These are phyloP conservation scores for Pezicula neosporulosa DNA, from an alignment of 2,329 filamentous ascomycete genomes.

Conservation along the genomic window DNA sequence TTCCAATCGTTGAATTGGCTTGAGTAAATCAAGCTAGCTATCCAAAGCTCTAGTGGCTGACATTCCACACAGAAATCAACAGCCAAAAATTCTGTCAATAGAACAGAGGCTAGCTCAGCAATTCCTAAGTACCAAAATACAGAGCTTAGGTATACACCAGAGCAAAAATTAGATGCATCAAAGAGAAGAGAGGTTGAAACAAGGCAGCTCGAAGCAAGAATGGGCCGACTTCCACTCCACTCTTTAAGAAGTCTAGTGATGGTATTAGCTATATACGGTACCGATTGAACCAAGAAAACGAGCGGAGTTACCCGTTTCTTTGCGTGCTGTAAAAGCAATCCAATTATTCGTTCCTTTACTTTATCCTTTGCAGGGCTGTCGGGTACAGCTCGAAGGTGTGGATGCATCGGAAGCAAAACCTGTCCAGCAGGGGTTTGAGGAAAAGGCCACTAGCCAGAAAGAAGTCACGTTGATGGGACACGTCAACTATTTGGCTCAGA, in stretches of 20 bases:
- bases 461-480: constrained; percentile 67
- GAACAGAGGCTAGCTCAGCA: constrained; percentile 1
- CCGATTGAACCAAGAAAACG: constrained; percentile 65
- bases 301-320: constrained; percentile 53
- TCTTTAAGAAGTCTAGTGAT: constrained; percentile 67
- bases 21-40: no score
- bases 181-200: constrained; percentile 62
- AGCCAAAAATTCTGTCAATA: constrained; percentile 2
- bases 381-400: constrained; percentile 62
- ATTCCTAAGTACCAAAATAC: constrained; percentile 8
- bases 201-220: constrained; percentile 70
- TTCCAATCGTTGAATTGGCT: no score
- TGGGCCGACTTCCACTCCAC: constrained; percentile 59
- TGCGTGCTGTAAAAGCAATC: constrained; percentile 60
- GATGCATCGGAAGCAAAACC: constrained; percentile 55
- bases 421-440: constrained; percentile 62
- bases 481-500: constrained; percentile 71
- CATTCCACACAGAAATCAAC: constrained; percentile 1
- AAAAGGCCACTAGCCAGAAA: constrained; percentile 51
- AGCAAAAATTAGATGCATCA: constrained; percentile 61
- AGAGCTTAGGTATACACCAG: constrained; percentile 42
- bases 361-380: constrained; percentile 68
- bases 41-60: no score
- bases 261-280: constrained; percentile 66
- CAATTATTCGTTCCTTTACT: constrained; percentile 66